Conservation (phyloP, 331 rosid species). For the Pyracantha coccinea region DNA sequence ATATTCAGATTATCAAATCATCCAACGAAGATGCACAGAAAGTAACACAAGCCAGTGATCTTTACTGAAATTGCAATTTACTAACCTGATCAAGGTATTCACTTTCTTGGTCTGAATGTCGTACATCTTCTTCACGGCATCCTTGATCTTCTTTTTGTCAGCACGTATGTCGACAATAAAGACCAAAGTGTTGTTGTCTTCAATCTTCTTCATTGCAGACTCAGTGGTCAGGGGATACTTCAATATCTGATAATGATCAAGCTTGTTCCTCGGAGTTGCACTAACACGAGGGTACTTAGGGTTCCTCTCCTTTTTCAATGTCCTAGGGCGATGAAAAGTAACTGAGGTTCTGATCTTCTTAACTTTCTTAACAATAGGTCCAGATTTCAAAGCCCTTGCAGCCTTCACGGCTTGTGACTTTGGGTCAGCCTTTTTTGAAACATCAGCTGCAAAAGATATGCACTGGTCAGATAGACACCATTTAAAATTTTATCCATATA, state of each 20-base stretch:
- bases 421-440: conserved; percentile 57
- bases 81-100: conserved; percentile 73
- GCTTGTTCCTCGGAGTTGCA: conserved; percentile 74
- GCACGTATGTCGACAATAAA: conserved; percentile 79
- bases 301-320: conserved; percentile 57
- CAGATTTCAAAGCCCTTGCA: conserved; percentile 72
- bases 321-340: conserved; percentile 76
- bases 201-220: conserved; percentile 79
- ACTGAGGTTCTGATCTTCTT: conserved; percentile 71
- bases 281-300: conserved; percentile 82
- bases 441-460: conserved; percentile 37
- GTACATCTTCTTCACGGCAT: conserved; percentile 79
- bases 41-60: background rate
- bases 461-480: background rate
- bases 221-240: conserved; percentile 76
- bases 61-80: background rate
- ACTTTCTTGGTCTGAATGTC: conserved; percentile 88
- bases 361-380: conserved; percentile 48
- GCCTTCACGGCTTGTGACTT: conserved; percentile 81
- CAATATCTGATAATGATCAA: conserved; percentile 72
- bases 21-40: background rate
- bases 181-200: conserved; percentile 84
- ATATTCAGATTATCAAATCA: background rate
- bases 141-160: conserved; percentile 86
- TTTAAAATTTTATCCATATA: background rate